phyloP scores from a whole-genome alignment of 2,329 filamentous ascomycete species.

The Elsinoe batatas region DNA sequence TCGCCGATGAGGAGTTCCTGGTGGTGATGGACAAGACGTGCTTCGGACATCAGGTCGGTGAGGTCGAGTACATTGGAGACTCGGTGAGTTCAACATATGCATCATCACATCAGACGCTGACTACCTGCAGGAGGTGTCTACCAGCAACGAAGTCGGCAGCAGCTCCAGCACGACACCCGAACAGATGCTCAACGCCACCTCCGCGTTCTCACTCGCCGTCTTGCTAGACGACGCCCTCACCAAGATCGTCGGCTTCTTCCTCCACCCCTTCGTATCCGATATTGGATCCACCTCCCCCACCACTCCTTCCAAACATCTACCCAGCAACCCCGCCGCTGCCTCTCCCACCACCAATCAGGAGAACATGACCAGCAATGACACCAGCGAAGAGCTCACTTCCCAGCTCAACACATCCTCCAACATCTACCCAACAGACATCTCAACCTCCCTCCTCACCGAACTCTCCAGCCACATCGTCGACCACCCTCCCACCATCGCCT shows the following conservation, averaged over 20 bases:
- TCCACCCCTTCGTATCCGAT: neutral
- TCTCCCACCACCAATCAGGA: neutral
- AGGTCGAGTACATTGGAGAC: neutral
- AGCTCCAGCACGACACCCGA: neutral
- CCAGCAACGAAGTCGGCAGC: neutral
- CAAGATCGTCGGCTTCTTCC: neutral
- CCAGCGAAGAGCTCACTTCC: neutral
- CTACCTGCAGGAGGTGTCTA: neutral
- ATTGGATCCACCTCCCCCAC: no score
- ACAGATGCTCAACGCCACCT: neutral
- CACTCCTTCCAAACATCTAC: neutral
- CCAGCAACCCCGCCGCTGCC: neutral
- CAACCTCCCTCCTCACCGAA: neutral
- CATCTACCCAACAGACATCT: neutral
- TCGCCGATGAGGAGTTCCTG: slow-evolving; percentile 2
- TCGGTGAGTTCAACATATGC: neutral
- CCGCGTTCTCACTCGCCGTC: neutral
- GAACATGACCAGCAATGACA: neutral
- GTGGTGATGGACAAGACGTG: neutral
- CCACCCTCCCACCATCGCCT: neutral
- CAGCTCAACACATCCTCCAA: neutral
- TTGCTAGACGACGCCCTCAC: neutral
- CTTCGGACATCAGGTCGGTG: slow-evolving; percentile 7
- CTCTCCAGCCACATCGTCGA: neutral
- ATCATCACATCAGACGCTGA: neutral